A percentile compares a stretch with the other conserved stretches of the same genome.
Evolutionary conservation across 2,329 filamentous ascomycete species (phyloP).

Genomic region (Epichloe uncinata): DNA sequence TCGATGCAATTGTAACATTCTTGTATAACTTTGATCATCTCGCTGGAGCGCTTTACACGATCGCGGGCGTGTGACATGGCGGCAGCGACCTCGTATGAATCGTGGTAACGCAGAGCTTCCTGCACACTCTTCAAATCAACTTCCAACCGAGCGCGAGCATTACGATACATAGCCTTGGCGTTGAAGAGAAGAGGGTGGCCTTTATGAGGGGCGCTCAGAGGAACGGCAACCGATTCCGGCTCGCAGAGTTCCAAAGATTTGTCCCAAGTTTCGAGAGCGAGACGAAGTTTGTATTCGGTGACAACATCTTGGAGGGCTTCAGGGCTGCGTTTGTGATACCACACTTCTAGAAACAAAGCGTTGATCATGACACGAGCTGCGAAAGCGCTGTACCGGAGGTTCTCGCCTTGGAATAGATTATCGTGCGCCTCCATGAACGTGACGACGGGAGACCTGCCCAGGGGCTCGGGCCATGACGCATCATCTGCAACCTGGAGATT

Average conservation of each 20-base stretch:
- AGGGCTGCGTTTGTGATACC: constrained; percentile 98
- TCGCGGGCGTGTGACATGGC: constrained; percentile 93
- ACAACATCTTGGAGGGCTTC: constrained; percentile 94
- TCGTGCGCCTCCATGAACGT: constrained; percentile 93
- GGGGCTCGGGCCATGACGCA: constrained; percentile 67
- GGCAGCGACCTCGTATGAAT: constrained; percentile 90
- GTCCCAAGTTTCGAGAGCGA: constrained; percentile 97
- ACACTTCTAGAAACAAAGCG: constrained; percentile 92
- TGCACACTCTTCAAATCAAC: constrained; percentile 94
- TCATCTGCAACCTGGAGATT: constrained; percentile 72
- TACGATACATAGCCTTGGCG: constrained; percentile 91
- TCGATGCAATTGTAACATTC: constrained; percentile 97
- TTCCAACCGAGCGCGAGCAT: constrained; percentile 80
- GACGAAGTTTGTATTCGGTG: constrained; percentile 91
- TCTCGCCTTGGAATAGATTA: constrained; percentile 87
- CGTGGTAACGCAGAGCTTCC: constrained; percentile 91
- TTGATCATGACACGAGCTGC: constrained; percentile 98
- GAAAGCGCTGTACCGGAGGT: constrained; percentile 86
- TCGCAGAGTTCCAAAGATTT: constrained; percentile 89
- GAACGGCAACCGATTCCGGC: constrained; percentile 76
- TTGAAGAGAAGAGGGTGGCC: constrained; percentile 96
- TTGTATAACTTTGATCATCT: constrained; percentile 98
- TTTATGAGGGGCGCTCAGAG: constrained; percentile 86
- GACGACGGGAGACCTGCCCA: constrained; percentile 56
- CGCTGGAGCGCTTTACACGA: constrained; percentile 83